Evolutionary conservation across 345 rosid genomes (phyloP).

Genomic region (Viola odorata): DNA sequence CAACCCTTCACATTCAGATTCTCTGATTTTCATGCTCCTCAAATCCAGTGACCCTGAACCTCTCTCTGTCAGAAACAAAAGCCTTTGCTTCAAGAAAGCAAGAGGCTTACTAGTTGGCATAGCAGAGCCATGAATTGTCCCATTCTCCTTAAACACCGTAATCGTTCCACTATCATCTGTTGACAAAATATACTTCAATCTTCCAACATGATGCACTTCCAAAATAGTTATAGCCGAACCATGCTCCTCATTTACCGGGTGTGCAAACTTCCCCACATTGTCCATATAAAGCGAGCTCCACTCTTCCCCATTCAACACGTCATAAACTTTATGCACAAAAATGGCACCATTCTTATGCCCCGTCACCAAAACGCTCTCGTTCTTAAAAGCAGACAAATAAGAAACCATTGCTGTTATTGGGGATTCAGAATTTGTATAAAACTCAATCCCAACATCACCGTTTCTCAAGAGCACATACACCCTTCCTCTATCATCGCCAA

Average conservation of each 20-base stretch:
- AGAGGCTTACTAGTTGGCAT: conserved; percentile 58
- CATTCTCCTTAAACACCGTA: conserved; percentile 58
- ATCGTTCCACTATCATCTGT: conserved; percentile 59
- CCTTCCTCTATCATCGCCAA: conserved; percentile 79
- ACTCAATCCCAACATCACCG: conserved; percentile 75
- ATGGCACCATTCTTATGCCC: conserved; percentile 70
- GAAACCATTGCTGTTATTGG: conserved; percentile 76
- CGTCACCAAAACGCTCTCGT: conserved; percentile 69
- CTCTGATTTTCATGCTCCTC: conserved; percentile 79
- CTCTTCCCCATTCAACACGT: conserved; percentile 59
- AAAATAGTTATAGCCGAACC: conserved; percentile 46
- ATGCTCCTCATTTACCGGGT: conserved; percentile 28
- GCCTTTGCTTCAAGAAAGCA: conserved; percentile 83
- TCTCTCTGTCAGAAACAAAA: conserved; percentile 76
- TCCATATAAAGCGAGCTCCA: conserved; percentile 51
- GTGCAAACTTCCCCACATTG: conserved; percentile 41
- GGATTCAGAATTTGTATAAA: conserved; percentile 41
- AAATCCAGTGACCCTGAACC: conserved; percentile 95
- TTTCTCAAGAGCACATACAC: conserved; percentile 65
- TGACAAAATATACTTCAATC: conserved; percentile 62
- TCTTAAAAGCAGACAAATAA: conserved; percentile 58
- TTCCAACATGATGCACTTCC: conserved; percentile 91
- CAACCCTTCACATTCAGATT: conserved; percentile 81
- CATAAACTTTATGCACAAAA: conserved; percentile 61
- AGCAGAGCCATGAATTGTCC: conserved; percentile 66